Conservation (phyloP, 2,329 filamentous ascomycete genomes). For the Cadophora malorum region DNA sequence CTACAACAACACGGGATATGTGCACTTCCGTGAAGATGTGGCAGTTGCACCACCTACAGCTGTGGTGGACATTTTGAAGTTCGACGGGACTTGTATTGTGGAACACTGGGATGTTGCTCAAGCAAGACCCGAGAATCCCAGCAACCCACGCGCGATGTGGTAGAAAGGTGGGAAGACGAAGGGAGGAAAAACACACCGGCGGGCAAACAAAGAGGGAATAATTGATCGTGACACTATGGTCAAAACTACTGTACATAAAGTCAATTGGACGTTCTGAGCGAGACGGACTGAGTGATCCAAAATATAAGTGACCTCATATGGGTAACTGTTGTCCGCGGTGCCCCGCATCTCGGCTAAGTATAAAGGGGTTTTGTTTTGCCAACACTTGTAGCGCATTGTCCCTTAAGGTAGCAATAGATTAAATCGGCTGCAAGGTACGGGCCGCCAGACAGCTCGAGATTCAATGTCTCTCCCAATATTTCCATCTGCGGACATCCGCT, state of each 20-base stretch:
- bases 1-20: conserved; percentile 30
- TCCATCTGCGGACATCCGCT: neutral
- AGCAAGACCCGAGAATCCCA: conserved; percentile 30
- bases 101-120: conserved; percentile 40
- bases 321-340: neutral
- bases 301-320: neutral
- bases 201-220: neutral
- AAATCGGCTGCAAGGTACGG: neutral
- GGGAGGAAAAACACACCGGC: neutral
- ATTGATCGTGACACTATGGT: neutral
- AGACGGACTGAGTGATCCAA: neutral
- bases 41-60: conserved; percentile 20
- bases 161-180: neutral
- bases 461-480: neutral
- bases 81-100: conserved; percentile 36
- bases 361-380: neutral
- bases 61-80: conserved; percentile 33
- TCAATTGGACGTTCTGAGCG: neutral
- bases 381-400: neutral
- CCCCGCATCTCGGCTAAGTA: conserved; percentile 10
- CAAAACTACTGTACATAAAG: neutral
- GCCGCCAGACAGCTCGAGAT: neutral
- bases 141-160: conserved; percentile 36
- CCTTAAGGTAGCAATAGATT: neutral
- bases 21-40: conserved; percentile 27